Evolutionary conservation across 2,329 filamentous ascomycete genomes (phyloP).

Genomic region (Kalmusia sp.): DNA sequence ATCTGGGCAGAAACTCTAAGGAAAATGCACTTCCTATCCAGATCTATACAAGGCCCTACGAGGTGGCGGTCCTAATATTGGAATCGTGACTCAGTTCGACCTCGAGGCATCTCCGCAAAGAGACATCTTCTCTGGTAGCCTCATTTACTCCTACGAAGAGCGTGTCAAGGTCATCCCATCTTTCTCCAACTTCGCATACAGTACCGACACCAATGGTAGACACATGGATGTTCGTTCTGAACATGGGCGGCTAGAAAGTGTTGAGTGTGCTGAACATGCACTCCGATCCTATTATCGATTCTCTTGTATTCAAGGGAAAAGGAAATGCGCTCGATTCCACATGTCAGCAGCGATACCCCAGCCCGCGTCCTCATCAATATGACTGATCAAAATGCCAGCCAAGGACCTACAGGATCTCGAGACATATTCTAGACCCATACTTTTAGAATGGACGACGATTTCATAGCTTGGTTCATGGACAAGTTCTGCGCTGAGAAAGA

Average conservation of each 20-base stretch:
- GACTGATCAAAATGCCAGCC: constrained; percentile 42
- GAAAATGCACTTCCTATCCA: constrained; percentile 30
- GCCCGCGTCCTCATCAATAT: constrained; percentile 22
- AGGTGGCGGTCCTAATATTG: constrained; percentile 43
- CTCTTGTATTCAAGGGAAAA: constrained; percentile 11
- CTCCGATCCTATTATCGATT: constrained; percentile 5
- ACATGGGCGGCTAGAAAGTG: constrained; percentile 4
- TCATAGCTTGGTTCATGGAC: constrained; percentile 25
- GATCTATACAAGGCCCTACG: constrained; percentile 50
- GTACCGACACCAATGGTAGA: constrained; percentile 15
- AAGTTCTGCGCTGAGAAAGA: constrained; percentile 23
- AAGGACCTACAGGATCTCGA: constrained; percentile 40
- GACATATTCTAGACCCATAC: constrained; percentile 33
- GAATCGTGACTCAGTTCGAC: constrained; percentile 41
- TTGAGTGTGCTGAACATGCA: constrained; percentile 9
- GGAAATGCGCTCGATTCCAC: constrained; percentile 13
- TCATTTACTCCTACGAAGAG: neutral
- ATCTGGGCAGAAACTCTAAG: constrained; percentile 19
- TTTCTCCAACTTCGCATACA: neutral
- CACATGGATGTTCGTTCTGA: constrained; percentile 11
- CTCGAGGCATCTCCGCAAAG: constrained; percentile 27
- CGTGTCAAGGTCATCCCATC: neutral
- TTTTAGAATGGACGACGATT: constrained; percentile 25
- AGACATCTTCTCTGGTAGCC: constrained; percentile 15
- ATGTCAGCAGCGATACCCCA: constrained; percentile 10